A percentile compares a stretch with the other conserved stretches of the same genome.
phyloP scores from a whole-genome alignment of 2,329 filamentous ascomycete species.

The Sordariomycetes sp. region DNA sequence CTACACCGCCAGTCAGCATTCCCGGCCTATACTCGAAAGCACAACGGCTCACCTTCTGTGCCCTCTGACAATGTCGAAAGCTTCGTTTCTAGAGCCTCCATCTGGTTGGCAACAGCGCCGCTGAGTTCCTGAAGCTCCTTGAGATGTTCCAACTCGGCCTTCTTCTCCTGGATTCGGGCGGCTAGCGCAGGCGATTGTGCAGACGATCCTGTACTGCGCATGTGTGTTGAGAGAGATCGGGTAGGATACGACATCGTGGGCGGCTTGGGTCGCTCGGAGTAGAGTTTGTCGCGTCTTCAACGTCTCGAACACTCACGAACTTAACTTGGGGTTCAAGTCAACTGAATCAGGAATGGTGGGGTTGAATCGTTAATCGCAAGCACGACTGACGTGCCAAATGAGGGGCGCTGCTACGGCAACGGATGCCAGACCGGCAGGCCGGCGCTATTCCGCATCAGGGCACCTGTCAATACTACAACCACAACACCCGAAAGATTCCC shows the following conservation, averaged over 20 bases:
- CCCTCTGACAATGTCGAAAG: conserved; percentile 69
- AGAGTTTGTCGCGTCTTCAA: neutral
- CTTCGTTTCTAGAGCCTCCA: conserved; percentile 74
- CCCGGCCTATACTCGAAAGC: too few relatives aligned
- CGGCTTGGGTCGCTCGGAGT: neutral
- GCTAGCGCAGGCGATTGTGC: conserved; percentile 63
- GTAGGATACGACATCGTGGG: conserved; percentile 45
- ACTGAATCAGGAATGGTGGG: neutral
- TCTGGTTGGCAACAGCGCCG: conserved; percentile 68
- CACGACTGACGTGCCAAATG: too few relatives aligned
- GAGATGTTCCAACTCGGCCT: conserved; percentile 70
- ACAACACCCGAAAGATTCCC: too few relatives aligned
- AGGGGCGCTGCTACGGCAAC: conserved; percentile 1
- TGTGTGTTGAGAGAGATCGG: conserved; percentile 53
- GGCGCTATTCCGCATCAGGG: neutral
- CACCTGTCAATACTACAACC: neutral
- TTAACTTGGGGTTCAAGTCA: neutral
- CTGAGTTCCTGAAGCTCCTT: conserved; percentile 72
- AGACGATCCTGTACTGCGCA: conserved; percentile 47
- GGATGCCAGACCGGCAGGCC: neutral
- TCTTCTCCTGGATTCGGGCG: conserved; percentile 77
- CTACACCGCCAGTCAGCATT: conserved; percentile 32
- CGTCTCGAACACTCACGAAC: neutral
- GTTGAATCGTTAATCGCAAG: too few relatives aligned
- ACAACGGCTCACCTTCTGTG: conserved; percentile 62